These are phyloP conservation scores for Chrysopogon serrulatus DNA, from an alignment of 176 grass and related monocot species.

Conservation along the genomic window DNA sequence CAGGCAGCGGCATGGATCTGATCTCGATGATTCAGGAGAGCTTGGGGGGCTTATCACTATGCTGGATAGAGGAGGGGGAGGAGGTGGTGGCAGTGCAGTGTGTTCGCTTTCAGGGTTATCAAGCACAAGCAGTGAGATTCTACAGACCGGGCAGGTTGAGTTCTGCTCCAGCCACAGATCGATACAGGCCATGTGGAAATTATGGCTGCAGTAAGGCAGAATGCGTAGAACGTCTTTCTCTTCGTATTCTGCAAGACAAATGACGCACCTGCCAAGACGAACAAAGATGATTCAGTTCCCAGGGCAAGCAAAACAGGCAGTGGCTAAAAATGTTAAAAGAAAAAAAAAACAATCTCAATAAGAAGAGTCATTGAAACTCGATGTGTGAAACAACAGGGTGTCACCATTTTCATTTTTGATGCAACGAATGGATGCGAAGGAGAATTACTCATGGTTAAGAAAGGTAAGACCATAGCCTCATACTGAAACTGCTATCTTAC, in stretches of 20 bases:
- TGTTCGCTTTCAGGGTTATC: constrained; percentile 62
- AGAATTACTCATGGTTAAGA: too few species aligned
- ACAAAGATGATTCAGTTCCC: not conserved
- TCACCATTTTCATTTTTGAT: too few species aligned
- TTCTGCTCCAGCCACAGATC: too few species aligned
- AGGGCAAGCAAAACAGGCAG: too few species aligned
- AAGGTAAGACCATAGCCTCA: not conserved
- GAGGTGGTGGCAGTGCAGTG: not conserved
- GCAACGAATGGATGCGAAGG: too few species aligned
- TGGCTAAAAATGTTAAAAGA: not conserved
- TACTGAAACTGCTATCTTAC: too few species aligned
- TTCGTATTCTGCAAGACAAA: constrained; percentile 46
- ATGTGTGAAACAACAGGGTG: too few species aligned
- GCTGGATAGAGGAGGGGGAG: constrained; percentile 18
- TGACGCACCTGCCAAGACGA: constrained; percentile 31
- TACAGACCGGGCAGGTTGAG: too few species aligned
- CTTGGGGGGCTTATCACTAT: constrained; percentile 27
- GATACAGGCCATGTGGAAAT: too few species aligned
- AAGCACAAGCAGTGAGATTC: constrained; percentile 75
- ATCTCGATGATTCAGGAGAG: constrained; percentile 38
- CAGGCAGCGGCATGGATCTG: constrained; percentile 41
- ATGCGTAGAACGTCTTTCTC: constrained; percentile 57
- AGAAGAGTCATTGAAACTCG: too few species aligned
- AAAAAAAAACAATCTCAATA: not conserved
- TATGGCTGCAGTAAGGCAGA: too few species aligned